phyloP scores from a whole-genome alignment of 1,284 basidiomycete species.

The Butyriboletus appendiculatus region DNA sequence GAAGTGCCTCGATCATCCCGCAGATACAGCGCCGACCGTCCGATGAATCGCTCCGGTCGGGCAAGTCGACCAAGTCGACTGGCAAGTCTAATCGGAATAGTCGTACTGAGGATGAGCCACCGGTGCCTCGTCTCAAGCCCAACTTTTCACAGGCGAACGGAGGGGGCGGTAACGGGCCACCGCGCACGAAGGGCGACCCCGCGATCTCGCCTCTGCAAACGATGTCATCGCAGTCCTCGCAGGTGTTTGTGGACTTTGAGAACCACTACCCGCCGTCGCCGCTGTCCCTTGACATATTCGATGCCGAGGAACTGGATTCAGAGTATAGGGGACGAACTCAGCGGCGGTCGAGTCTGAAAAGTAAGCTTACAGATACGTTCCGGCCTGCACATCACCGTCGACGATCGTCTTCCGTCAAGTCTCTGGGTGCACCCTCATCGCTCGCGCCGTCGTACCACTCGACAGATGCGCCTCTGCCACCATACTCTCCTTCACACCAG shows the following conservation, averaged over 20 bases:
- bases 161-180: slow-evolving; percentile 18
- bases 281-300: slow-evolving; percentile 26
- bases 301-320: slow-evolving; percentile 33
- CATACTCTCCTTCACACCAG: slow-evolving; percentile 26
- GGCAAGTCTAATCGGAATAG: slow-evolving; percentile 34
- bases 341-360: slow-evolving; percentile 48
- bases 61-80: slow-evolving; percentile 38
- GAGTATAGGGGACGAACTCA: slow-evolving; percentile 43
- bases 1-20: slow-evolving; percentile 21
- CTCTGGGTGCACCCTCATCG: slow-evolving; percentile 35
- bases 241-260: slow-evolving; percentile 35
- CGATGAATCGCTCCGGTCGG: slow-evolving; percentile 45
- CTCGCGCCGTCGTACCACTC: slow-evolving; percentile 29
- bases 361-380: slow-evolving; percentile 48
- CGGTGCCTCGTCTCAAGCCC: slow-evolving; percentile 33
- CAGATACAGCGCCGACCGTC: slow-evolving; percentile 33
- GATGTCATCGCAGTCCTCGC: slow-evolving; percentile 36
- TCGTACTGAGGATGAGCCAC: slow-evolving; percentile 32
- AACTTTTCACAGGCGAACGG: slow-evolving; percentile 24
- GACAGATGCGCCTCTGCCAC: slow-evolving; percentile 30
- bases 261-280: slow-evolving; percentile 24
- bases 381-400: slow-evolving; percentile 35
- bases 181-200: slow-evolving; percentile 49
- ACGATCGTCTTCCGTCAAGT: slow-evolving; percentile 39
- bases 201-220: slow-evolving; percentile 33